phyloP scores from a whole-genome alignment of 768 basidiomycete species.

The Hortiboletus campestris region DNA sequence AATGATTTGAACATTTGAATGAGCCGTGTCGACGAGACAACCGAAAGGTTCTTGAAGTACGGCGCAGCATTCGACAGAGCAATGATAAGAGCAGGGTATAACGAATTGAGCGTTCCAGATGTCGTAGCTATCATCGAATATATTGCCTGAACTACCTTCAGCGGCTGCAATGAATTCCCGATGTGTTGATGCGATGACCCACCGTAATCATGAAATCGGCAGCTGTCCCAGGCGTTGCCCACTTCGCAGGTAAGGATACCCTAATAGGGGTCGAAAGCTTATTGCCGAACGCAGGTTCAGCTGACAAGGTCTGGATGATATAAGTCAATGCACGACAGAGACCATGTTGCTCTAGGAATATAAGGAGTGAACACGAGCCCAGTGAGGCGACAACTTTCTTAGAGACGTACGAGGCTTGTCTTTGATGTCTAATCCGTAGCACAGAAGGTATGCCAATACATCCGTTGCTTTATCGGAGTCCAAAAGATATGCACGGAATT shows the following conservation, averaged over 20 bases:
- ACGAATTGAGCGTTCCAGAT: constrained; percentile 71
- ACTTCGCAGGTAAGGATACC: constrained; percentile 71
- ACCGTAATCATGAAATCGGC: constrained; percentile 90
- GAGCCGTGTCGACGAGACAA: constrained; percentile 79
- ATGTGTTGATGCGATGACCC: constrained; percentile 25
- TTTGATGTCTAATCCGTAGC: constrained; percentile 84
- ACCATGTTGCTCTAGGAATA: constrained; percentile 79
- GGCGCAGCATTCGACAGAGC: constrained; percentile 87
- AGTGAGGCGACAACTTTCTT: not conserved
- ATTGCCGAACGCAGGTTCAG: constrained; percentile 75
- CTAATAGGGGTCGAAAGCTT: constrained; percentile 65
- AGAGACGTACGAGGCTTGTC: constrained; percentile 79
- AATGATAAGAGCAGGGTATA: constrained; percentile 93
- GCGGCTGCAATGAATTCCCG: constrained; percentile 4
- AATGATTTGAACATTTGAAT: constrained; percentile 91
- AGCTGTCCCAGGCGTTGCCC: constrained; percentile 66
- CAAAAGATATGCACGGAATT: constrained; percentile 81
- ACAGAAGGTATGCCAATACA: constrained; percentile 73
- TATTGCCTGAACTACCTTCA: constrained; percentile 55
- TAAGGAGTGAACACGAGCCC: constrained; percentile 2
- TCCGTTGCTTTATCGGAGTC: constrained; percentile 81
- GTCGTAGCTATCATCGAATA: constrained; percentile 90
- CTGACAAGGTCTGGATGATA: constrained; percentile 87
- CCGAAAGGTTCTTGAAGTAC: constrained; percentile 75
- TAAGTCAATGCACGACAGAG: constrained; percentile 87